These are phyloP conservation scores for Pseudotulostoma volvatum DNA, from an alignment of 495 filamentous ascomycete species.

Conservation along the genomic window DNA sequence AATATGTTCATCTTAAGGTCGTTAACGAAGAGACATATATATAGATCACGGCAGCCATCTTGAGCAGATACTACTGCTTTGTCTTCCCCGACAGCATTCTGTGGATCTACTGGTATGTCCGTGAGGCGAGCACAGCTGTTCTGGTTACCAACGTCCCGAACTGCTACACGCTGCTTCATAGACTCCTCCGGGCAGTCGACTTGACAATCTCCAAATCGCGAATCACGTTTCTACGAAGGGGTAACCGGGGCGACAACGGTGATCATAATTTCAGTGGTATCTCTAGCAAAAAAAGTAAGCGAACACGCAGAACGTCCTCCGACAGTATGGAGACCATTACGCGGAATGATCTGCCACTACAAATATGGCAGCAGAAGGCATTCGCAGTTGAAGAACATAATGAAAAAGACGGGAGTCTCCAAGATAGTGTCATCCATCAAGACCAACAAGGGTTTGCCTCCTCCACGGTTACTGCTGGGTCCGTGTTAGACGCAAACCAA, in stretches of 20 bases:
- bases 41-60: conserved; percentile 22
- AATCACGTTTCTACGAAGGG: not conserved
- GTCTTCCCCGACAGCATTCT: conserved; percentile 19
- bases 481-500: too few species aligned
- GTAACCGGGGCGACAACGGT: not conserved
- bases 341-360: not conserved
- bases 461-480: too few species aligned
- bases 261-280: not conserved
- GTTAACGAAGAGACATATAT: not conserved
- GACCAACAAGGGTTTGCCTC: too few species aligned
- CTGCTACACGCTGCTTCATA: not conserved
- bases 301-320: not conserved
- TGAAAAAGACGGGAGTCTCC: not conserved
- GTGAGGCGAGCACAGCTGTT: conserved; percentile 28
- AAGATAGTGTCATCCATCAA: too few species aligned
- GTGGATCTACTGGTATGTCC: conserved; percentile 37
- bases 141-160: conserved; percentile 27
- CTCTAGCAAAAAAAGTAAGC: not conserved
- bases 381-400: not conserved
- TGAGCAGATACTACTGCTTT: conserved; percentile 33
- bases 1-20: not conserved
- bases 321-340: not conserved
- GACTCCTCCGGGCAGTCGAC: not conserved
- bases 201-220: not conserved
- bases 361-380: not conserved